A percentile compares a stretch with the other conserved stretches of the same genome.
phyloP scores from a whole-genome alignment of 192 early-diverging fungal genomes.

The Coemansia sp. region DNA sequence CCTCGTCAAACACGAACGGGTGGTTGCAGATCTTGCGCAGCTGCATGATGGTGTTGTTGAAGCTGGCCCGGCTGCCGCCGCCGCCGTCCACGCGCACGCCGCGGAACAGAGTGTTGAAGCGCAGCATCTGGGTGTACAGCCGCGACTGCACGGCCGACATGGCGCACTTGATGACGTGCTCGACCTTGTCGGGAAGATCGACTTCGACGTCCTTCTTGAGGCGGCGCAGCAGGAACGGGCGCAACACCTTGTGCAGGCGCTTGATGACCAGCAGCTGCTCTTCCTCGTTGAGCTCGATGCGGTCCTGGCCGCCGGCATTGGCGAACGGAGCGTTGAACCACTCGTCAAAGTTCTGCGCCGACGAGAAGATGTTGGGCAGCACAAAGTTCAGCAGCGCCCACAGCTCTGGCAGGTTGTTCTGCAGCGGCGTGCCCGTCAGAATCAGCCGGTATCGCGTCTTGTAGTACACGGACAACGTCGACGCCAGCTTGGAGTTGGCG shows the following conservation, averaged over 20 bases:
- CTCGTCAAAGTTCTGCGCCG: conserved; percentile 95
- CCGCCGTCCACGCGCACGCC: conserved; percentile 27
- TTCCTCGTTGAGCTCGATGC: conserved; percentile 95
- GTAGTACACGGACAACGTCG: conserved; percentile 85
- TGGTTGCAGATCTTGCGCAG: conserved; percentile 98
- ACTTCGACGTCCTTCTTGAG: conserved; percentile 98
- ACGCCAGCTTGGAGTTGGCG: conserved; percentile 76
- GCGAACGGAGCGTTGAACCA: conserved; percentile 98
- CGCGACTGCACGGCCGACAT: conserved; percentile 80
- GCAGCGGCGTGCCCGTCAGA: conserved; percentile 97
- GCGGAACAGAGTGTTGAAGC: conserved; percentile 65
- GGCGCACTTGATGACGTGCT: conserved; percentile 87
- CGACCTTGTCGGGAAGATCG: conserved; percentile 95
- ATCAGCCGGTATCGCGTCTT: conserved; percentile 86
- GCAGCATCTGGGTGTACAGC: conserved; percentile 84
- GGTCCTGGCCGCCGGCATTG: conserved; percentile 72
- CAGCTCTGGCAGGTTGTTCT: conserved; percentile 96
- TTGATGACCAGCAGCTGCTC: conserved; percentile 93
- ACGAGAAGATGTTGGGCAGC: conserved; percentile 93
- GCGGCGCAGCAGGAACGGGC: conserved; percentile 93
- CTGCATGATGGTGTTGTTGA: conserved; percentile 98
- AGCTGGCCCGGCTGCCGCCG: conserved; percentile 46
- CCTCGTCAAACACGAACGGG: conserved; percentile 94
- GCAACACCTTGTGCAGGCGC: conserved; percentile 93
- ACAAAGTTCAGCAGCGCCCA: conserved; percentile 97